Evolutionary conservation across 345 rosid genomes (phyloP), one percentile per base, ranked within the genome.

Genomic region (Citrus hindsii): DNA sequence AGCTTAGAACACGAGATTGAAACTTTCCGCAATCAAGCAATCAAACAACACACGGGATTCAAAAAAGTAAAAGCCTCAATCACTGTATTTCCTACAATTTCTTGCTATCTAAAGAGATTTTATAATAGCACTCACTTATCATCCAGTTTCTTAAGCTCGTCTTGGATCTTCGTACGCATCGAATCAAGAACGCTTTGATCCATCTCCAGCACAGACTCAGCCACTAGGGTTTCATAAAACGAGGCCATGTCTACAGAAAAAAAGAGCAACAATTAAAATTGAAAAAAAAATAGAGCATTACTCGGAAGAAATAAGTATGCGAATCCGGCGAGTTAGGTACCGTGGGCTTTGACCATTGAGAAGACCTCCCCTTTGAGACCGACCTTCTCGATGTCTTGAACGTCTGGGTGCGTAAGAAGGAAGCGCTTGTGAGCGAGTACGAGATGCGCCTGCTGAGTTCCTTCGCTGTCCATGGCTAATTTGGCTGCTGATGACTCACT

Each of bases 361-460:
- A 94, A 77, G 79, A 94, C 98, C 83, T 96, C 99, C 48, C 91
- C 89, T 85, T 88, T 89, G 88, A 94, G 95, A 53, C 85, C 92
- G 79, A 94, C 95, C 91, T 93, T 94, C 88, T 94, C 97, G 74
- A 93, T 94, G 89, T 94, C 98, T 60, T 79, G 91, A 0, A 93
- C 94, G 76, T 92, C 97, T 7, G 88, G 90, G 75, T 91, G 97
- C 5, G 86, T 91, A 42, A 96, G 86, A 56, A 90, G 98, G 86
- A 92, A 96, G 71, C 87, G 91, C 83, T 92, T 91, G 92, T 92
- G 67, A 0, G 94, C 97, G 28, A 96, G 92, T n/a, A 88, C 82
- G 56, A 96, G 94, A 53, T 94, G 98, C 63, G 95, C 85, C 75
- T 94, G 97, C 85, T 96, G 97, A 67, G 89, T 78, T 86, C 92